Percentiles rank a stretch among this genome's conserved stretches.
Evolutionary conservation across 2,329 filamentous ascomycete genomes (phyloP).

Genomic region (Neopestalotiopsis rosae): DNA sequence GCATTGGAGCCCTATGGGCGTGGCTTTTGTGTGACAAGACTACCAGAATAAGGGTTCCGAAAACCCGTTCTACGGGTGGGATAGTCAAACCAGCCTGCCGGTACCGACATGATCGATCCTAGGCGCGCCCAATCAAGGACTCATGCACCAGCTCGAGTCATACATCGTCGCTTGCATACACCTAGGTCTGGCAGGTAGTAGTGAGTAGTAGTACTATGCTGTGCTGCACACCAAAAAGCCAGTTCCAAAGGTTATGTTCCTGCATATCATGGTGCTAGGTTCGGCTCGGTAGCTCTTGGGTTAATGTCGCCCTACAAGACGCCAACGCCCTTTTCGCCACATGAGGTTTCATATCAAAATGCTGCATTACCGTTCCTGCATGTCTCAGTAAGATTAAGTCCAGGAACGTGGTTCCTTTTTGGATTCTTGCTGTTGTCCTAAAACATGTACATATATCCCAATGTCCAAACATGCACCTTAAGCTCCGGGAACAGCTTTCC

Average conservation of each 20-base stretch:
- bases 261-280: neutral
- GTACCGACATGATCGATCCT: slow-evolving; percentile 4
- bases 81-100: slow-evolving; percentile 6
- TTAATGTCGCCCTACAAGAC: neutral
- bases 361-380: neutral
- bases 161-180: neutral
- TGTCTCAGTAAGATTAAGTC: slow-evolving; percentile 4
- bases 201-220: neutral
- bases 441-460: slow-evolving; percentile 3
- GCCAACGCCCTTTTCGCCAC: neutral
- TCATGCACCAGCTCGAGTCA: slow-evolving; percentile 7
- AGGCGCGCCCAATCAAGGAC: neutral
- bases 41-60: slow-evolving; percentile 1
- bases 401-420: slow-evolving; percentile 1
- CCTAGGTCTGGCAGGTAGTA: neutral
- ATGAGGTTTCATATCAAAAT: neutral
- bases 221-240: neutral
- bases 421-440: neutral
- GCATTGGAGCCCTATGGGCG: slow-evolving; percentile 2
- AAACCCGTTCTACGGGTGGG: slow-evolving; percentile 1
- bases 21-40: neutral
- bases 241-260: neutral
- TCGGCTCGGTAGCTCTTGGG: neutral
- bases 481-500: neutral
- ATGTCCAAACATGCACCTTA: neutral